Conservation (phyloP, 257 asterid genomes). For the Solanum gandarillasii region DNA sequence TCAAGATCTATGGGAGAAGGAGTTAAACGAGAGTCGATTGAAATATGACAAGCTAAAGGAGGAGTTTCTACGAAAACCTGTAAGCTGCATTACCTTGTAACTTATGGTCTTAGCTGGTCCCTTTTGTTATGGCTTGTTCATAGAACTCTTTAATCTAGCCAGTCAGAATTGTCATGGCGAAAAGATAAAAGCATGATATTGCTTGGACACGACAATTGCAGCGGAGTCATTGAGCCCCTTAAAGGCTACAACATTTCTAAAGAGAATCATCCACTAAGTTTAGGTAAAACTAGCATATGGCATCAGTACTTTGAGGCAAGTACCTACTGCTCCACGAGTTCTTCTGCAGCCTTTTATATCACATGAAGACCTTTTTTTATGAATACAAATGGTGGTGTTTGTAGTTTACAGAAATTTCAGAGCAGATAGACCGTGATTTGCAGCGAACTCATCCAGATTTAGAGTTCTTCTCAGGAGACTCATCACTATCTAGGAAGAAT, state of each 20-base stretch:
- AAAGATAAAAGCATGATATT: not conserved
- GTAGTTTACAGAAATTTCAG: not conserved
- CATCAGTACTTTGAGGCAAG: not conserved
- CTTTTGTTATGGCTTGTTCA: not conserved
- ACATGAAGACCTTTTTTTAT: too few relatives aligned
- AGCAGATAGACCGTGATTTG: not conserved
- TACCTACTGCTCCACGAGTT: not conserved
- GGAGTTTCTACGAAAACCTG: not conserved
- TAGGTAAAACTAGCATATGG: not conserved
- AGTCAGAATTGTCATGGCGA: not conserved
- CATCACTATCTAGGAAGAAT: not conserved
- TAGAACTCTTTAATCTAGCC: not conserved
- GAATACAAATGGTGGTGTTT: not conserved
- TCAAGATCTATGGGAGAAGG: not conserved
- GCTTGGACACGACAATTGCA: not conserved
- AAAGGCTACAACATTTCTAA: not conserved
- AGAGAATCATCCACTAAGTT: not conserved
- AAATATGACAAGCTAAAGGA: not conserved
- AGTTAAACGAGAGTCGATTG: not conserved
- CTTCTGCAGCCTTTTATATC: not conserved
- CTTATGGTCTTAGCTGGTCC: not conserved
- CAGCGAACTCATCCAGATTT: not conserved
- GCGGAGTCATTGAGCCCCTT: not conserved
- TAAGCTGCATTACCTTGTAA: not conserved
- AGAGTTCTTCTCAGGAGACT: not conserved